Conservation (phyloP, 1,284 basidiomycete species). For the Moesziomyces sp. region DNA sequence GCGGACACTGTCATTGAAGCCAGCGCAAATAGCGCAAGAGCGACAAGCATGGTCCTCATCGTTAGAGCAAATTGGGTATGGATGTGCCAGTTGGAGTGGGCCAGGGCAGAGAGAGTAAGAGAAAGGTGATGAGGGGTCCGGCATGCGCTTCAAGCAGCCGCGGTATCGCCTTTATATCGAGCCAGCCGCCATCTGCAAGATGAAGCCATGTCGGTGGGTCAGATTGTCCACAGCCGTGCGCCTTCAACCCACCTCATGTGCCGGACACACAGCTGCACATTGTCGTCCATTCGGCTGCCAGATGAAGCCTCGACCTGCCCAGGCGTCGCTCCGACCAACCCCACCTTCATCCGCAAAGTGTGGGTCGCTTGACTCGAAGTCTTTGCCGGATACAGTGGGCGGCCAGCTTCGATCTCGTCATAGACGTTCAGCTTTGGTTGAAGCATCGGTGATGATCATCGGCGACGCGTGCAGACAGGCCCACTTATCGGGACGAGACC, state of each 20-base stretch:
- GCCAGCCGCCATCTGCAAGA: background rate
- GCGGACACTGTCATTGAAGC: constrained; percentile 1
- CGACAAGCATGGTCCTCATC: background rate
- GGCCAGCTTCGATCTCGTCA: too few species aligned
- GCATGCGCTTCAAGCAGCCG: too few species aligned
- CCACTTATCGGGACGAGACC: too few species aligned
- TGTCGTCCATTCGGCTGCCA: background rate
- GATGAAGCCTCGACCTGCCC: background rate
- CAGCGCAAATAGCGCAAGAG: background rate
- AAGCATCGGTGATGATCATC: background rate
- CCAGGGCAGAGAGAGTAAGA: too few species aligned
- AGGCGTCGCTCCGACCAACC: too few species aligned
- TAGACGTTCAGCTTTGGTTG: too few species aligned
- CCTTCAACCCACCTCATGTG: background rate
- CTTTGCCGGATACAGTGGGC: too few species aligned
- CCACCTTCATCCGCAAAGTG: background rate
- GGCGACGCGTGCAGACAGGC: background rate
- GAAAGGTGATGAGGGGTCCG: too few species aligned
- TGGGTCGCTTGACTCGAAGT: too few species aligned
- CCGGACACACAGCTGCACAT: background rate
- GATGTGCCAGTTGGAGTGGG: background rate
- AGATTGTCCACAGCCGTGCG: background rate
- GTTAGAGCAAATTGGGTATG: background rate
- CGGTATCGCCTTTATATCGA: background rate
- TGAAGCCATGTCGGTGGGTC: background rate